phyloP scores from a whole-genome alignment of 2,329 filamentous ascomycete species.

The Capronia coronata region DNA sequence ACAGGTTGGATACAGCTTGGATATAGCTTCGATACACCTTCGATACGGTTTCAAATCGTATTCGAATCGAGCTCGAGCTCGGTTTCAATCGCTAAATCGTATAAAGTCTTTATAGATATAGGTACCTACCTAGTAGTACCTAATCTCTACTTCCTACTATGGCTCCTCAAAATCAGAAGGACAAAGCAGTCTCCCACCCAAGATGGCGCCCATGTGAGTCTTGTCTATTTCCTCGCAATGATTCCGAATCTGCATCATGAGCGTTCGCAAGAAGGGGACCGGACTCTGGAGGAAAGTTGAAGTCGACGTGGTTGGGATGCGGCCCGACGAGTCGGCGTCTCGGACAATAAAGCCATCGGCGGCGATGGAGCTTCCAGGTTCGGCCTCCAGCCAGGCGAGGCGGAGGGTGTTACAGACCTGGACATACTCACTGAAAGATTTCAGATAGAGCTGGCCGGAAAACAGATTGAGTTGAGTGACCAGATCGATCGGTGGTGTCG shows the following conservation, averaged over 20 bases:
- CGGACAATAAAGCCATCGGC: constrained; percentile 29
- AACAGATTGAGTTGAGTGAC: constrained; percentile 57
- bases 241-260: constrained; percentile 33
- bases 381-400: constrained; percentile 5
- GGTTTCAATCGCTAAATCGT: no score
- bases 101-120: no score
- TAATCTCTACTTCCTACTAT: no score
- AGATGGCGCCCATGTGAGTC: constrained; percentile 42
- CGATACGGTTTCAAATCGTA: no score
- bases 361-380: constrained; percentile 21
- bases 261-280: constrained; percentile 37
- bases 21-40: no score
- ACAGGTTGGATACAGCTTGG: no score
- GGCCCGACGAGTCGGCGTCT: neutral
- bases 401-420: constrained; percentile 18
- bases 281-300: constrained; percentile 38
- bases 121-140: no score
- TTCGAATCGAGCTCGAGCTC: no score
- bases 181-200: constrained; percentile 30
- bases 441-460: constrained; percentile 60
- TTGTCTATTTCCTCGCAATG: constrained; percentile 37
- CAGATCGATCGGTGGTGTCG: neutral
- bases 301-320: no score
- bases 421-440: constrained; percentile 49
- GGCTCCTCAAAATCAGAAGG: neutral